Base-by-base conservation (phyloP, 352 stramenopile genomes). In the Phytophthora lateralis region DNA sequence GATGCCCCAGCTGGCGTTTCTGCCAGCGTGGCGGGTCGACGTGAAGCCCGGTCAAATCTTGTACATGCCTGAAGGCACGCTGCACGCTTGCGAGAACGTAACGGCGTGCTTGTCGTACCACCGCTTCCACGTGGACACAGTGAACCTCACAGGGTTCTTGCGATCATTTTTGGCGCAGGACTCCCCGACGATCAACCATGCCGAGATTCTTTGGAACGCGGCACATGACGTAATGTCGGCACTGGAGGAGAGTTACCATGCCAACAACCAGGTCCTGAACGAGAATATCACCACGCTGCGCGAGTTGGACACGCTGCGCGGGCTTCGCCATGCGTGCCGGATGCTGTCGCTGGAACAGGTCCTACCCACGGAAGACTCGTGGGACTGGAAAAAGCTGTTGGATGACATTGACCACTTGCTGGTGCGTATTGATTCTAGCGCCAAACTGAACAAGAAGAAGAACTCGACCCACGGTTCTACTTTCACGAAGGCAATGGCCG, bases 61-160 rank as follows among this genome's bases (percentile, higher is more conserved):
- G 41, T 86, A 96, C 66, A 96, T 98, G 88, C 94, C 94, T 12
- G 82, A 97, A 48, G 89, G 91, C 26, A 98, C 94, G 10, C 90
- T 97, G 55, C 94, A 98, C 66, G 85, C 95, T 50, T 91, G 81
- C 43, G 86, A 96, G 39, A 98, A 98, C 73, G 67, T 97, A 18
- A 97, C 89, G n/a, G 85, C 91, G 29, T 98, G 92, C 52, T 73
- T 98, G 42, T 97, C 90, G n/a, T 98, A 98, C 73, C 91, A 92
- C 55, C 85, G 93, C 52, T 97, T 98, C 75, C 93, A 98, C 68
- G 87, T 97, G 27, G 94, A 98, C 67, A 71, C 76, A 4, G 77
- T 97, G n/a, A 98, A 98, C 67, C 69, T 98, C 6, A 68, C 82
- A 15, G 90, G 83, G 4, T 98, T 98, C 64, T 66, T 97, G 8